phyloP scores from a whole-genome alignment of 257 asterid genomes.

The Capsicum pubescens region DNA sequence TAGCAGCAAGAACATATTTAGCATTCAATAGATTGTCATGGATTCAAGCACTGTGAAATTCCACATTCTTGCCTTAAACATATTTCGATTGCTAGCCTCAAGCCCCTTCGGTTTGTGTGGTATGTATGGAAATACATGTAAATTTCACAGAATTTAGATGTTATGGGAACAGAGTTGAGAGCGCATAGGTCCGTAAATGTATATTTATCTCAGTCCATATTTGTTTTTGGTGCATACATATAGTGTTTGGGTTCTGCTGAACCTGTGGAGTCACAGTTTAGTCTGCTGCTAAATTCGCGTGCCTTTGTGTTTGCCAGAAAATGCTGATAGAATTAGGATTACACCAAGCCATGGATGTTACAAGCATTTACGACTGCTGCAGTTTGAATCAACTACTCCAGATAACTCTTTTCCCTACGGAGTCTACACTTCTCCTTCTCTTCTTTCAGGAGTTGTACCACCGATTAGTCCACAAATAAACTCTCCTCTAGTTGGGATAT shows the following conservation, averaged over 20 bases:
- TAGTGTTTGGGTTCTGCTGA: background rate
- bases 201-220: background rate
- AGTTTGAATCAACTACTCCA: conserved; percentile 26
- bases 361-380: conserved; percentile 13
- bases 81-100: conserved; percentile 13
- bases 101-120: conserved; percentile 9
- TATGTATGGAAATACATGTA: background rate
- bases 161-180: background rate
- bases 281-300: background rate
- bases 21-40: background rate
- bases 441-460: conserved; percentile 12
- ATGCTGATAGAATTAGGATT: conserved; percentile 3
- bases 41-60: conserved; percentile 24
- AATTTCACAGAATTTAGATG: background rate
- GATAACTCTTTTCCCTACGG: conserved; percentile 22
- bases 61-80: conserved; percentile 19
- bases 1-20: background rate
- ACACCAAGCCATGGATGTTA: background rate
- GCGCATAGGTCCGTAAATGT: background rate
- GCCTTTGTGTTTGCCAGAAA: background rate
- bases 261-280: background rate
- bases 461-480: conserved; percentile 10
- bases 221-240: background rate
- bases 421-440: background rate
- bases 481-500: conserved; percentile 14